A percentile compares a stretch with the other conserved stretches of the same genome.
Conservation (phyloP, 2,329 filamentous ascomycete genomes). For the Lithohypha guttulata region DNA sequence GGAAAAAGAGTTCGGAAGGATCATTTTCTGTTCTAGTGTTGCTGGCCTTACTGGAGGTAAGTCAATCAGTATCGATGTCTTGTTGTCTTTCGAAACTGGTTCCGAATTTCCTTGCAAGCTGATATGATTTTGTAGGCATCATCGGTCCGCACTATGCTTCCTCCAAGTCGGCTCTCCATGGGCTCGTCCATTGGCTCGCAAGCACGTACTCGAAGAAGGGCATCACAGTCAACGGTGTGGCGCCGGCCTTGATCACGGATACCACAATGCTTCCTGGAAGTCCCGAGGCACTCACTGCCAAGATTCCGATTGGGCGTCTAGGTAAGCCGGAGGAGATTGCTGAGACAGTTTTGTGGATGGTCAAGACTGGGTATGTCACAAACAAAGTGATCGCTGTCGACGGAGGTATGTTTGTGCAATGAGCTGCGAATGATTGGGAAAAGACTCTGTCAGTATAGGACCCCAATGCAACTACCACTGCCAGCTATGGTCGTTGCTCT, state of each 20-base stretch:
- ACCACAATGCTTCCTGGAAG: conserved; percentile 36
- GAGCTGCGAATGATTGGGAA: too few relatives aligned
- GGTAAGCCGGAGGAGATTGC: conserved; percentile 38
- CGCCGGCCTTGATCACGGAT: conserved; percentile 37
- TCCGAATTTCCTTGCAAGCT: too few relatives aligned
- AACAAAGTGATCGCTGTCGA: conserved; percentile 36
- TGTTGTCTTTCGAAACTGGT: too few relatives aligned
- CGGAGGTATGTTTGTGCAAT: conserved; percentile 30
- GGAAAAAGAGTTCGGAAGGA: conserved; percentile 48
- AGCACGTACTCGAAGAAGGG: conserved; percentile 33
- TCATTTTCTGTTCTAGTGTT: conserved; percentile 54
- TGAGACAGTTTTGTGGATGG: conserved; percentile 38
- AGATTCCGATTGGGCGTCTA: conserved; percentile 35
- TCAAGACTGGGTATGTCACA: conserved; percentile 37
- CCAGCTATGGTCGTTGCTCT: too few relatives aligned
- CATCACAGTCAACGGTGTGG: conserved; percentile 39
- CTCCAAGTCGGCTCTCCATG: conserved; percentile 36
- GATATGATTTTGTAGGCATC: too few relatives aligned
- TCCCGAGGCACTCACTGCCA: conserved; percentile 23
- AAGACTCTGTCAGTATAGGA: too few relatives aligned
- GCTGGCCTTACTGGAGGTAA: conserved; percentile 51
- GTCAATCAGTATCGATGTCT: too few relatives aligned
- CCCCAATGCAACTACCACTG: too few relatives aligned
- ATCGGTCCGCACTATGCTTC: conserved; percentile 44
- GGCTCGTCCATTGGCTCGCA: conserved; percentile 38